Conservation (phyloP, 192 early-diverging fungal species). For the Mortierella claussenii region DNA sequence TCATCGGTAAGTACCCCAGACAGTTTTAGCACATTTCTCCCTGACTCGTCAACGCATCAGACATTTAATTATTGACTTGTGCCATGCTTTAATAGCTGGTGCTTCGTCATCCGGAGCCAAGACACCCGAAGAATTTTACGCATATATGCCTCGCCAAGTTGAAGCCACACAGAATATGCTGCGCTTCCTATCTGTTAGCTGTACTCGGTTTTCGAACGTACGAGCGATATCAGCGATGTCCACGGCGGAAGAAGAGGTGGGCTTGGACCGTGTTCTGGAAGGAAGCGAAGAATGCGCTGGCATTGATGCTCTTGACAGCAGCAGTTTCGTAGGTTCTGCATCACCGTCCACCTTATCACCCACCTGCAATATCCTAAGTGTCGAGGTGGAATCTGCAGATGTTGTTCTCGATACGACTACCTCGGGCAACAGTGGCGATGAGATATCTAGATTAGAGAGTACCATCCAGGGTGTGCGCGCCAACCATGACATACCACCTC, state of each 20-base stretch:
- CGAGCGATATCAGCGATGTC: not conserved
- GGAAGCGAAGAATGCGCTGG: not conserved
- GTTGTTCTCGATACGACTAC: not conserved
- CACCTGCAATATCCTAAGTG: not conserved
- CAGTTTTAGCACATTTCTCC: too few relatives aligned
- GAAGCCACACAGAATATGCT: slow-evolving; percentile 11
- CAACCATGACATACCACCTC: slow-evolving; percentile 20
- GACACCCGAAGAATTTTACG: slow-evolving; percentile 36
- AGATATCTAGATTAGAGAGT: slow-evolving; percentile 6
- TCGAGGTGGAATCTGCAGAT: not conserved
- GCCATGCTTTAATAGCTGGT: too few relatives aligned
- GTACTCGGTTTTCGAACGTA: slow-evolving; percentile 14
- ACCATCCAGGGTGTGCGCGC: slow-evolving; percentile 12
- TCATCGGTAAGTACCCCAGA: slow-evolving; percentile 44
- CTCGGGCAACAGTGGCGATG: not conserved
- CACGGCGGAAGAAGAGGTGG: not conserved
- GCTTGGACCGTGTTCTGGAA: not conserved
- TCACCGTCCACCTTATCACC: not conserved
- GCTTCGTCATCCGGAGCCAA: slow-evolving; percentile 29
- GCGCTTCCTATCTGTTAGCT: slow-evolving; percentile 19
- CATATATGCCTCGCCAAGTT: not conserved
- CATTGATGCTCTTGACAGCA: not conserved
- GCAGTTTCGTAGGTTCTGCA: not conserved
- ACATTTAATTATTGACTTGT: too few relatives aligned
- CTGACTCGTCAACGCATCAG: too few relatives aligned